Evolutionary conservation across 345 rosid species (phyloP).

Genomic region (Ceriops zippeliana): DNA sequence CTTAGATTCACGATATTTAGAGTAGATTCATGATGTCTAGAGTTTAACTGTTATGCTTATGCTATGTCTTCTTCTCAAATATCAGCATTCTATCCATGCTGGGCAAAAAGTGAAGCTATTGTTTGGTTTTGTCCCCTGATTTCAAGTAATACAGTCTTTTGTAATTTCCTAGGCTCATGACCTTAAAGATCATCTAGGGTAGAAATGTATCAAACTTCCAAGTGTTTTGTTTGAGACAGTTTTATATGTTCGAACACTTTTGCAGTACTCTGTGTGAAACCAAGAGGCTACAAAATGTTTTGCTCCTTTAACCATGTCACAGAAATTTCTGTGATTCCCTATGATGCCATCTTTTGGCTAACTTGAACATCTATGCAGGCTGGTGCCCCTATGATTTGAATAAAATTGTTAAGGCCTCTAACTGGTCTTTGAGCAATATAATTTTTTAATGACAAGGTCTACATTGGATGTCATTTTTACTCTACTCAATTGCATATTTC

Average conservation of each 20-base stretch:
- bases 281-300: neutral
- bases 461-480: neutral
- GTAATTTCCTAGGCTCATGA: neutral
- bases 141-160: neutral
- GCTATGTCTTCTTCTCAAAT: neutral
- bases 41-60: neutral
- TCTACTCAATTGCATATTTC: neutral
- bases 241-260: too few relatives aligned
- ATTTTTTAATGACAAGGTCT: neutral
- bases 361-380: neutral
- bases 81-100: neutral
- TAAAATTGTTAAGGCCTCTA: neutral
- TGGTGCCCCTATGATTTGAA: neutral
- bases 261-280: neutral
- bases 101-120: neutral
- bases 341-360: neutral
- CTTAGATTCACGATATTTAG: constrained; percentile 2
- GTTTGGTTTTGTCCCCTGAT: neutral
- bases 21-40: constrained; percentile 4
- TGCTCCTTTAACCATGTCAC: neutral
- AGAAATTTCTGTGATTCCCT: neutral
- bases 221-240: too few relatives aligned
- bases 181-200: neutral
- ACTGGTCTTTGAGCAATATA: neutral
- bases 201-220: too few relatives aligned